These are phyloP conservation scores for Yamadazyma atlantica DNA, from an alignment of 1,139 yeast genomes.

Conservation along the genomic window DNA sequence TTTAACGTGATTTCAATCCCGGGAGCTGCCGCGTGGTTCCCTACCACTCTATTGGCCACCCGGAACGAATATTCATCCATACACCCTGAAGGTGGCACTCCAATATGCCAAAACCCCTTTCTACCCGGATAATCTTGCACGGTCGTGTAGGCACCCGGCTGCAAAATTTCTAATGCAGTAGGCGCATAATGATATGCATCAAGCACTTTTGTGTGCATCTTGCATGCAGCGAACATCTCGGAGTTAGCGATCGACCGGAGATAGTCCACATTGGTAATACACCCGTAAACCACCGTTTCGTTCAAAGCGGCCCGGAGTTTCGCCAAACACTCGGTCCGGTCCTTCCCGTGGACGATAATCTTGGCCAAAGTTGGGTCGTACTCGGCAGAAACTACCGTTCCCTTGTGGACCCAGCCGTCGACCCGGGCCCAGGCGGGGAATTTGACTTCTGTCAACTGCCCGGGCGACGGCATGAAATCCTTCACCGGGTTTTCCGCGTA, in stretches of 20 bases:
- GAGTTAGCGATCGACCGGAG: conserved; percentile 83
- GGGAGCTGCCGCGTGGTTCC: conserved; percentile 77
- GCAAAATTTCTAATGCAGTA: conserved; percentile 75
- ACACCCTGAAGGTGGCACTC: conserved; percentile 98
- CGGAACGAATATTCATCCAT: conserved; percentile 94
- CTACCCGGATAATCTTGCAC: conserved; percentile 97
- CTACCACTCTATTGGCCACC: conserved; percentile 85
- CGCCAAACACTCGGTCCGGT: conserved; percentile 77
- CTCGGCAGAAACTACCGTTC: conserved; percentile 88
- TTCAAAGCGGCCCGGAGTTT: conserved; percentile 78
- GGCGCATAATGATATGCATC: conserved; percentile 82
- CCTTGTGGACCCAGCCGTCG: conserved; percentile 91
- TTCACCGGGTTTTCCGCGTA: conserved; percentile 97
- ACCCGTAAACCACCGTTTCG: conserved; percentile 86
- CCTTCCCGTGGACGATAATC: conserved; percentile 90
- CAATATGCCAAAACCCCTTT: conserved; percentile 80
- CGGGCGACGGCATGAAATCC: conserved; percentile 94
- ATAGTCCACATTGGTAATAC: conserved; percentile 87
- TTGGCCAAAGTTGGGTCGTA: conserved; percentile 97
- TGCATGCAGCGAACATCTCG: conserved; percentile 76
- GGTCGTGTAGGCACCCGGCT: conserved; percentile 93
- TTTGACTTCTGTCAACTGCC: conserved; percentile 79
- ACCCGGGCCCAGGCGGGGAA: conserved; percentile 91
- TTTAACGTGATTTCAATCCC: conserved; percentile 85
- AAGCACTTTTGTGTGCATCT: conserved; percentile 82